Conservation (phyloP, 768 basidiomycete genomes). For the Pulveroboletus sp. region DNA sequence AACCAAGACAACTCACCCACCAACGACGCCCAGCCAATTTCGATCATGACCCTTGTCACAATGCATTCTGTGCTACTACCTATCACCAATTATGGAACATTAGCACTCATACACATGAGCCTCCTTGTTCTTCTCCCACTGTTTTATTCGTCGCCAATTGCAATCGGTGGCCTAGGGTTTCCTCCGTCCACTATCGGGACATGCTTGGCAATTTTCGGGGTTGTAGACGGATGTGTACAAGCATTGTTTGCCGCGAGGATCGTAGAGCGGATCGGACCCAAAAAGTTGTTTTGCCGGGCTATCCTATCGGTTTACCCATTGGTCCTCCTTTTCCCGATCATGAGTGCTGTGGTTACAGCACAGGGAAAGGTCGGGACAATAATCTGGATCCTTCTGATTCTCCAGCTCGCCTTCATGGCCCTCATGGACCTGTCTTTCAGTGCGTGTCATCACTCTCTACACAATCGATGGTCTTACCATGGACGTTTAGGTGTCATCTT, state of each 20-base stretch:
- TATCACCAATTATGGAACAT: slow-evolving; percentile 40
- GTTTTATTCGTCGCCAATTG: slow-evolving; percentile 43
- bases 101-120: slow-evolving; percentile 43
- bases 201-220: slow-evolving; percentile 35
- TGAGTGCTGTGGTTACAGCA: slow-evolving; percentile 36
- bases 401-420: slow-evolving; percentile 24
- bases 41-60: slow-evolving; percentile 35
- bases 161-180: slow-evolving; percentile 43
- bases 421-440: slow-evolving; percentile 44
- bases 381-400: slow-evolving; percentile 37
- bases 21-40: slow-evolving; percentile 6
- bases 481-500: slow-evolving; percentile 42
- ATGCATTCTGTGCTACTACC: slow-evolving; percentile 37
- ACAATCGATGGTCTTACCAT: slow-evolving; percentile 1
- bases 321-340: slow-evolving; percentile 44
- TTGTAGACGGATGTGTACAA: slow-evolving; percentile 40
- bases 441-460: slow-evolving; percentile 17
- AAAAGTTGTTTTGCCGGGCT: slow-evolving; percentile 38
- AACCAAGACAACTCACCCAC: background rate
- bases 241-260: slow-evolving; percentile 38
- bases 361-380: slow-evolving; percentile 30
- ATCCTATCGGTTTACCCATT: slow-evolving; percentile 37
- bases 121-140: slow-evolving; percentile 41
- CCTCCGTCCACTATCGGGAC: slow-evolving; percentile 40
- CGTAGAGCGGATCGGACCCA: slow-evolving; percentile 41